These are phyloP conservation scores for Pichia kudriavzevii DNA, from an alignment of 1,139 yeast genomes.

Conservation along the genomic window DNA sequence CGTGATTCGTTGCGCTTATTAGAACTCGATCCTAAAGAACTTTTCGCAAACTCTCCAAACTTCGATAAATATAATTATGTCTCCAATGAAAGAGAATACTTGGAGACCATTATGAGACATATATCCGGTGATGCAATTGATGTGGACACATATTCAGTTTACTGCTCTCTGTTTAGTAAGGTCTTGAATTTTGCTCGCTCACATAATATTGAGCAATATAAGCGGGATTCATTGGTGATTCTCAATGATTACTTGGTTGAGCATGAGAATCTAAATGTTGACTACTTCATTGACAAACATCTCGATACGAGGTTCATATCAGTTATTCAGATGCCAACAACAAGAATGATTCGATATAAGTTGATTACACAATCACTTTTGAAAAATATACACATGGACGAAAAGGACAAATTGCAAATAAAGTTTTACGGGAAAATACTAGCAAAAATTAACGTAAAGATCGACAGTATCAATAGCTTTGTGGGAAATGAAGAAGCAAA, in stretches of 20 bases:
- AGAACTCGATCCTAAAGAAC: slow-evolving; percentile 8
- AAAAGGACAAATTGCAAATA: slow-evolving; percentile 15
- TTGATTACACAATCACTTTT: slow-evolving; percentile 38
- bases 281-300: slow-evolving; percentile 29
- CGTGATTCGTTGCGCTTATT: slow-evolving; percentile 15
- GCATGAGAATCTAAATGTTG: slow-evolving; percentile 28
- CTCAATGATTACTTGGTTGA: slow-evolving; percentile 28
- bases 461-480: slow-evolving; percentile 29
- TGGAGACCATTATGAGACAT: slow-evolving; percentile 27
- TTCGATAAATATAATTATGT: slow-evolving; percentile 19
- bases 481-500: slow-evolving; percentile 19
- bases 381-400: slow-evolving; percentile 20
- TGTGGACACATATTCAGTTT: slow-evolving; percentile 34
- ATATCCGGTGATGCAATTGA: slow-evolving; percentile 29
- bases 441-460: slow-evolving; percentile 22
- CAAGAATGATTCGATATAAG: slow-evolving; percentile 44
- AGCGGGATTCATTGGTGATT: slow-evolving; percentile 19
- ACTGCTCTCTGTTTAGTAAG: slow-evolving; percentile 36
- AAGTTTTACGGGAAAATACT: slow-evolving; percentile 12
- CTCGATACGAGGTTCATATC: slow-evolving; percentile 32
- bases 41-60: slow-evolving; percentile 17
- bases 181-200: slow-evolving; percentile 32
- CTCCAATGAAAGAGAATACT: slow-evolving; percentile 15
- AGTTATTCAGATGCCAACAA: slow-evolving; percentile 46
- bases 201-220: slow-evolving; percentile 21